Percentiles rank a stretch among this genome's conserved stretches.
These are phyloP conservation scores for Ophiostoma pallidulum DNA, from an alignment of 2,329 filamentous ascomycete species.

Conservation along the genomic window DNA sequence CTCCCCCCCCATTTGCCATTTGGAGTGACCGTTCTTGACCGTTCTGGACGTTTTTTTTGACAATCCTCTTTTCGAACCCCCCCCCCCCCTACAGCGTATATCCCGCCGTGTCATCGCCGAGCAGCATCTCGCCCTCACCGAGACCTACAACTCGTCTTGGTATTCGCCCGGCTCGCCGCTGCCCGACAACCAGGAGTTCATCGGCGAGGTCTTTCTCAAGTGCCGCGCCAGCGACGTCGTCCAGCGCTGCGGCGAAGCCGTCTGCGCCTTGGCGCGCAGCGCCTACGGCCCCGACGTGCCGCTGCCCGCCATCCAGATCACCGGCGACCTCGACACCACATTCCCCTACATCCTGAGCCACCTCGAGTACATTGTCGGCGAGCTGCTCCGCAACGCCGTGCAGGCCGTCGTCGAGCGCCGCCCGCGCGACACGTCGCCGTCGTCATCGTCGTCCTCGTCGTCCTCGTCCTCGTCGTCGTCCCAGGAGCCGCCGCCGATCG, in stretches of 20 bases:
- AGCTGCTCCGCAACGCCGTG: constrained; percentile 88
- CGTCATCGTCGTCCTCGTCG: no score
- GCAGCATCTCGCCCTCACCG: constrained; percentile 88
- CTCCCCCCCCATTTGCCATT: no score
- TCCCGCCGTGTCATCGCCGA: constrained; percentile 94
- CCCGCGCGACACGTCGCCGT: no score
- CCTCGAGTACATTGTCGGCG: constrained; percentile 93
- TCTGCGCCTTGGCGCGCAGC: constrained; percentile 62
- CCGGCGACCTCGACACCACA: constrained; percentile 77
- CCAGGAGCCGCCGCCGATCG: constrained; percentile 83
- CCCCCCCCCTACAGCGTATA: no score
- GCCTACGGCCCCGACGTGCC: constrained; percentile 62
- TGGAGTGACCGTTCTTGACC: no score
- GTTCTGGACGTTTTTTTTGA: no score
- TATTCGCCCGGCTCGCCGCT: constrained; percentile 75
- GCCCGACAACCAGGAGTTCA: constrained; percentile 62
- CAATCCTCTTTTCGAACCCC: no score
- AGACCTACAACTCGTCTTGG: constrained; percentile 85
- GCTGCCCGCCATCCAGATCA: constrained; percentile 72
- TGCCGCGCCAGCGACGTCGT: constrained; percentile 88
- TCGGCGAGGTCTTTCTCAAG: constrained; percentile 89
- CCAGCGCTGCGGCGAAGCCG: constrained; percentile 67
- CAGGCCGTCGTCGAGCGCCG: constrained; percentile 80
- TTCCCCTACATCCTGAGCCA: constrained; percentile 97
- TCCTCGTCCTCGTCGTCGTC: no score